phyloP scores from a whole-genome alignment of 257 asterid species.

The Solanum pinnatisectum region DNA sequence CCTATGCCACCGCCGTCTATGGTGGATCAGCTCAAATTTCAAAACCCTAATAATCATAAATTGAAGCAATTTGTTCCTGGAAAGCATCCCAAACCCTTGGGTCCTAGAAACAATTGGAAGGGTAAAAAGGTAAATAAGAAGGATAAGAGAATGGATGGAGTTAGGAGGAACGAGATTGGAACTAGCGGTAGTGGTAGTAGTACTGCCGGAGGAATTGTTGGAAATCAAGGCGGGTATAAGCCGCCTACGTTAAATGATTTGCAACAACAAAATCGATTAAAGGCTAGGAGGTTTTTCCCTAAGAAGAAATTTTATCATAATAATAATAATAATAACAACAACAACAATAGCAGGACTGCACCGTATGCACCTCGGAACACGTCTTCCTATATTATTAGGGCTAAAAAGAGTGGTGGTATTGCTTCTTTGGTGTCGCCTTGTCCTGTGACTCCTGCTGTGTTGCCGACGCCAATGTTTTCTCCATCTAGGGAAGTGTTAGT shows the following conservation, averaged over 20 bases:
- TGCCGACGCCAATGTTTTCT: slow-evolving; percentile 75
- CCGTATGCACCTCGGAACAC: slow-evolving; percentile 71
- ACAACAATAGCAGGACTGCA: slow-evolving; percentile 28
- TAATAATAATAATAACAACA: not conserved
- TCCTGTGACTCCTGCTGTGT: slow-evolving; percentile 65
- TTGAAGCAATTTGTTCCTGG: slow-evolving; percentile 21
- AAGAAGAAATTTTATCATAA: slow-evolving; percentile 40
- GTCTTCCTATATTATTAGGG: slow-evolving; percentile 50
- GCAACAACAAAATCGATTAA: slow-evolving; percentile 60
- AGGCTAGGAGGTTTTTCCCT: slow-evolving; percentile 43
- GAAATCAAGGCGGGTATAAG: slow-evolving; percentile 21
- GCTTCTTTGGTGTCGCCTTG: slow-evolving; percentile 72
- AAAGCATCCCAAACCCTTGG: slow-evolving; percentile 30
- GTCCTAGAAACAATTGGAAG: slow-evolving; percentile 71
- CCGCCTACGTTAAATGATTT: slow-evolving; percentile 61
- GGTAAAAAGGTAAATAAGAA: slow-evolving; percentile 47
- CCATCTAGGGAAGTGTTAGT: slow-evolving; percentile 73
- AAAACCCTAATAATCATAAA: slow-evolving; percentile 43
- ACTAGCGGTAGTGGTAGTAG: not conserved
- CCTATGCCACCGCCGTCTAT: not conserved
- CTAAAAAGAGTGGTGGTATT: slow-evolving; percentile 77
- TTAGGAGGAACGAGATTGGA: slow-evolving; percentile 43
- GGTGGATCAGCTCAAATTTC: slow-evolving; percentile 19
- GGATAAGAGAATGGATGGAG: slow-evolving; percentile 24
- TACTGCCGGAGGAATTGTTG: slow-evolving; percentile 17